Evolutionary conservation across 148 eudicot species (phyloP).

Genomic region (Rhododendron molle): DNA sequence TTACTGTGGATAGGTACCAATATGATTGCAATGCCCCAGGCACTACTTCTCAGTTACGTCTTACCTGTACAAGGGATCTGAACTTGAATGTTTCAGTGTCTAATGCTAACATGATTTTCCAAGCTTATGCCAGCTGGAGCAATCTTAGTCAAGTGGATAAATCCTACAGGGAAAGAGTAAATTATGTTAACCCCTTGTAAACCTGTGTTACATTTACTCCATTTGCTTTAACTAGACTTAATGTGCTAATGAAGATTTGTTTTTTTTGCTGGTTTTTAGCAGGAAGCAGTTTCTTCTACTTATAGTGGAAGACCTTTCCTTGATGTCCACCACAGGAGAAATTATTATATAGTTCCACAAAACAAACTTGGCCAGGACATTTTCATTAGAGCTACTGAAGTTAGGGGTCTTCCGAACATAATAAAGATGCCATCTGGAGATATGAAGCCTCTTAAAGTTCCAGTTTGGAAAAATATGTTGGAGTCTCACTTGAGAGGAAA

Average conservation of each 20-base stretch:
- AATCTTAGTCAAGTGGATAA: constrained; percentile 68
- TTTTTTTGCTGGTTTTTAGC: constrained; percentile 9
- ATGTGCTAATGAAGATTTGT: not conserved
- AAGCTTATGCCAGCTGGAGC: constrained; percentile 98
- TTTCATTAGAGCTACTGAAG: constrained; percentile 69
- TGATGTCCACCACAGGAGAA: constrained; percentile 65
- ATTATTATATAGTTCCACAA: constrained; percentile 73
- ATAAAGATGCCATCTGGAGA: constrained; percentile 88
- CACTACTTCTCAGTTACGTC: constrained; percentile 83
- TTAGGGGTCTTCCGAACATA: constrained; percentile 59
- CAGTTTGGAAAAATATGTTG: constrained; percentile 77
- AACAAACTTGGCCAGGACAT: constrained; percentile 93
- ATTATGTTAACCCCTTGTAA: constrained; percentile 1
- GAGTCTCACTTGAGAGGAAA: constrained; percentile 74
- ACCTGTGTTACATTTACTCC: not conserved
- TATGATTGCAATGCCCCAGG: constrained; percentile 73
- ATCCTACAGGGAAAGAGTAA: constrained; percentile 39
- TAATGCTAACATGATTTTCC: constrained; percentile 84
- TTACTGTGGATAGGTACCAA: constrained; percentile 60
- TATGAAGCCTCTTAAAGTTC: constrained; percentile 73
- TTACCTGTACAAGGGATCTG: constrained; percentile 75
- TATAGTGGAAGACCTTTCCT: constrained; percentile 37
- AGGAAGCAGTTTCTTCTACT: constrained; percentile 65
- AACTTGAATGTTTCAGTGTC: constrained; percentile 84
- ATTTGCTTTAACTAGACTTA: constrained; percentile 1